Evolutionary conservation across 495 filamentous ascomycete species (phyloP).

Genomic region (Terfezia claveryi): DNA sequence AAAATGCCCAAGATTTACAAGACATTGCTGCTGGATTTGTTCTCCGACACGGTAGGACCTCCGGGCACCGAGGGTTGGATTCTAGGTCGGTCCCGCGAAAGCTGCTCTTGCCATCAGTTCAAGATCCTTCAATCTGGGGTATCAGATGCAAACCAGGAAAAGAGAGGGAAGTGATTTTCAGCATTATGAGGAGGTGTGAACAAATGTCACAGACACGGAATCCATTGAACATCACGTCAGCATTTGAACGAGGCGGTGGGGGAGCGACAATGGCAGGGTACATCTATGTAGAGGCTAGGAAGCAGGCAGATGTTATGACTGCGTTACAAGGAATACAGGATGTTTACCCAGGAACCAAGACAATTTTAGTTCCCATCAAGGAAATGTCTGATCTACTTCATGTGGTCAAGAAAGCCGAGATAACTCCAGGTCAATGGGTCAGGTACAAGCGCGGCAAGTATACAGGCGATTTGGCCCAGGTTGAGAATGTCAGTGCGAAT

Average conservation of each 20-base stretch:
- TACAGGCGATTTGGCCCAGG: constrained; percentile 71
- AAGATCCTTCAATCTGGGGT: constrained; percentile 92
- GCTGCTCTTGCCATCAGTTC: constrained; percentile 72
- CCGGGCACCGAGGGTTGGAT: constrained; percentile 23
- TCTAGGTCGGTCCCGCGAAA: constrained; percentile 61
- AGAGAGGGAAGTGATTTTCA: constrained; percentile 71
- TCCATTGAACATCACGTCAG: constrained; percentile 57
- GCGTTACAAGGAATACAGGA: constrained; percentile 65
- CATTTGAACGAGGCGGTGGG: constrained; percentile 45
- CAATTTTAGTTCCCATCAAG: constrained; percentile 76
- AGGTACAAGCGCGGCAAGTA: constrained; percentile 71
- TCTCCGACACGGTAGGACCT: constrained; percentile 52
- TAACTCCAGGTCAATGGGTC: constrained; percentile 78
- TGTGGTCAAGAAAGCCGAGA: constrained; percentile 61
- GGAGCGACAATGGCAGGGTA: constrained; percentile 74
- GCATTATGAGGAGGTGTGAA: constrained; percentile 68
- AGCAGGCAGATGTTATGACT: constrained; percentile 62
- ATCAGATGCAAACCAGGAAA: constrained; percentile 85
- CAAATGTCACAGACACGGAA: constrained; percentile 51
- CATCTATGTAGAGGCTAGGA: constrained; percentile 79
- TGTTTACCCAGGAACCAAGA: constrained; percentile 63
- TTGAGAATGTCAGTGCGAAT: constrained; percentile 81
- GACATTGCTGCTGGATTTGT: constrained; percentile 70
- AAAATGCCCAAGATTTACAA: constrained; percentile 56
- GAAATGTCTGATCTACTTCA: constrained; percentile 94